Evolutionary conservation across 306 rosid genomes (phyloP), one percentile per base, ranked within the genome.

Genomic region (Citrullus amarus): DNA sequence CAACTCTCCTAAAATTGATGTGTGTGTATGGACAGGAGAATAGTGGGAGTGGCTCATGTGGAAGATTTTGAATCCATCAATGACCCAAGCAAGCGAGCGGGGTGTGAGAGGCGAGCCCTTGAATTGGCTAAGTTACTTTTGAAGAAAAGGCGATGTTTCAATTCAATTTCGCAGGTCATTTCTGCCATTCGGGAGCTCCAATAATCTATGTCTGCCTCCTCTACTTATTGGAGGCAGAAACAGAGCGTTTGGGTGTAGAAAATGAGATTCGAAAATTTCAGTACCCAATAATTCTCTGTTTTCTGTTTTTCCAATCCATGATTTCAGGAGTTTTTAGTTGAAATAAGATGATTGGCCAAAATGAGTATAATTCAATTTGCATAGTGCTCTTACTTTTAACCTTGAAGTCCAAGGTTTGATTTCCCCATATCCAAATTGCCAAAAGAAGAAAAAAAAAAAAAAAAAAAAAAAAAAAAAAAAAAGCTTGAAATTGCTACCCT

Each of bases 11-110:
- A 16, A 48, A 48, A 5, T 48, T 4, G 4, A 48, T 48, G 54
- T 48, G 54, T 48, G 54, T 48, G 54, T 48, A 16, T 48, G 54
- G 17, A 48, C 87, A 94, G 97, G 97, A 87, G 98, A 80, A 91
- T 95, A 38, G 96, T 91, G 73, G 97, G 99, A 22, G 93, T 92
- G 80, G 97, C 91, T 16, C 97, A 95, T 80, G 96, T 95, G 54
- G 96, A 91, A 81, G 97, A 92, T 83, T 86, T 95, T 15, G 98
- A 95, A 72, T 89, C 97, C 39, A 91, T 92, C 58, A 16, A 77
- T 28, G 91, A 95, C 63, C 87, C 85, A 38, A 83, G 80, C 50
- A 92, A 86, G 65, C 84, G 96, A 34, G 99, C 97, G n/a, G 78
- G 62, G 14, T 87, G 97, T 38, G 97, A 91, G 84, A 80, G 81